Evolutionary conservation across 805 yeast genomes (phyloP).

Genomic region (Schizosaccharomyces japonicus): DNA sequence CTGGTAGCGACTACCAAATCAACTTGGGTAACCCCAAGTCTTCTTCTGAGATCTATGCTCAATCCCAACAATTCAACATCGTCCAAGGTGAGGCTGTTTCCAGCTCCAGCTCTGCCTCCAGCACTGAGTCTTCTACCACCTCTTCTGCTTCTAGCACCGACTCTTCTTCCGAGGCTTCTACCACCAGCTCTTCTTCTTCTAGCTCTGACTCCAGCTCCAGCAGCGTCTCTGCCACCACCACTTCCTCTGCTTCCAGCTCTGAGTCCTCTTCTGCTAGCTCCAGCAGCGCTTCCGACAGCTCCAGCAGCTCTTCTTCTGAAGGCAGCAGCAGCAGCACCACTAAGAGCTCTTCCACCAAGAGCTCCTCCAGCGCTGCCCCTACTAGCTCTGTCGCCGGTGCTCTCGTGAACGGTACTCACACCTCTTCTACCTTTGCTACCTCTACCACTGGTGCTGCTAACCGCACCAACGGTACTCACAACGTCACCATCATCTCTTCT

Average conservation of each 20-base stretch:
- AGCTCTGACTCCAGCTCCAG: background rate
- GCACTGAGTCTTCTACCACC: background rate
- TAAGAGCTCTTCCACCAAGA: constrained; percentile 38
- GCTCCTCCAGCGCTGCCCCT: no score
- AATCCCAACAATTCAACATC: constrained; percentile 1
- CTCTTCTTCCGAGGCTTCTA: background rate
- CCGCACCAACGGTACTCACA: background rate
- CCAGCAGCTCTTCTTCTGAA: constrained; percentile 14
- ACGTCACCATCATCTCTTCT: background rate
- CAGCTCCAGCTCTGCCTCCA: background rate
- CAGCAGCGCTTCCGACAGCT: background rate
- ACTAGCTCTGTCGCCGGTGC: no score
- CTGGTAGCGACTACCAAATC: background rate
- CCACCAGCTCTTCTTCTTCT: background rate
- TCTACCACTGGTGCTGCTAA: background rate
- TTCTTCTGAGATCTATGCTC: constrained; percentile 1
- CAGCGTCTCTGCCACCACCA: background rate
- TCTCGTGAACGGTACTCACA: no score
- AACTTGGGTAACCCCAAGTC: background rate
- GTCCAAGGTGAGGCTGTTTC: background rate
- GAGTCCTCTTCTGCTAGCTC: background rate
- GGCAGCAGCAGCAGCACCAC: constrained; percentile 14
- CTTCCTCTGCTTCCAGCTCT: background rate
- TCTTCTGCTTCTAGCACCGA: background rate
- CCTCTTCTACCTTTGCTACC: no score